Evolutionary conservation across 192 early-diverging fungal genomes (phyloP), one percentile per base, ranked within the genome.

Genomic region (Backusella parvicylindrica): DNA sequence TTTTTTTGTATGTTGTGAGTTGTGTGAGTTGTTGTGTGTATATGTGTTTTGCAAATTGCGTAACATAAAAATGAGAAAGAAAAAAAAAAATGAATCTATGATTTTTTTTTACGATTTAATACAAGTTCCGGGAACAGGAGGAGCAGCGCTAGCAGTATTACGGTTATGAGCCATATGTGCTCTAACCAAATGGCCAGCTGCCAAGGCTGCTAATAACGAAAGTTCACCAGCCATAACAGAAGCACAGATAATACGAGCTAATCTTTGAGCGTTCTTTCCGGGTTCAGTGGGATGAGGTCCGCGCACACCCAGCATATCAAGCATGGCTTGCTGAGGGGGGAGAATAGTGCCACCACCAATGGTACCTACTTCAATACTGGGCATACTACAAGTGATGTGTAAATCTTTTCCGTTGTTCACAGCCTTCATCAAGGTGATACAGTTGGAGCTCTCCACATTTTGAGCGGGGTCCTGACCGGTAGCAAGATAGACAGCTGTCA

Each of bases 381-480:
- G 96, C 96, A 98, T 98, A 1, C 89, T 94, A 74, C 93, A 95
- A 33, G 93, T 93, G 71, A 98, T 93, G 72, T 91, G 91, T 64
- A 98, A 83, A 71, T 98, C 95, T 35, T 85, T 78, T 12, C 89
- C 91, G 53, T 89, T 80, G 74, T 96, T 95, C 32, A 91, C 81
- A 36, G 92, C 88, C 84, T 95, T 93, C 96, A 98, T 98, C 79
- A 98, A 70, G 0, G 96, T 98, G 68, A 98, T 96, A 82, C 96
- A 98, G 71, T 92, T 92, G 3, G 95, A 95, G 35, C 90, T 92
- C 77, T 98, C 96, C 15, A 98, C 95, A 74, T 97, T 98, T 80
- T 98, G 96, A 13, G 96, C 96, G 3, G 96, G 96, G 69, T 98
- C 96, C 84, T 98, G 96, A 28, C 96, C 96, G 30, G 95, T 97